Evolutionary conservation across 495 filamentous ascomycete genomes (phyloP).

Genomic region (Paragyromitra xinjiangensis): DNA sequence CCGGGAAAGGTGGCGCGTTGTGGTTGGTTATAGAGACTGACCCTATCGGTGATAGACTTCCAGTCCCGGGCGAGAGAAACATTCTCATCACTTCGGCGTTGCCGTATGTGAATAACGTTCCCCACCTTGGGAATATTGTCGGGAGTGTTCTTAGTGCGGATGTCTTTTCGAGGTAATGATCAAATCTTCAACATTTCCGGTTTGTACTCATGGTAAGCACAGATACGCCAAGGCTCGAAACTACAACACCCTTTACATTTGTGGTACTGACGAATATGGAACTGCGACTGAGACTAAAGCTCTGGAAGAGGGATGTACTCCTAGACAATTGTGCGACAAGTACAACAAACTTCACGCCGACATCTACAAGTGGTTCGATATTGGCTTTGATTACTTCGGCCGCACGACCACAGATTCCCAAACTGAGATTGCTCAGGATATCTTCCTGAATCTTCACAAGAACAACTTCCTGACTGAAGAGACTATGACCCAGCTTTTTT

Average conservation of each 20-base stretch:
- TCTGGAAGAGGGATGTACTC: constrained; percentile 62
- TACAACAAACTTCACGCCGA: constrained; percentile 84
- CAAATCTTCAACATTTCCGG: constrained; percentile 16
- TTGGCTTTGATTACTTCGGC: constrained; percentile 84
- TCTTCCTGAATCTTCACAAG: constrained; percentile 78
- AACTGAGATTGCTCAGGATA: constrained; percentile 84
- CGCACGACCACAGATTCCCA: constrained; percentile 82
- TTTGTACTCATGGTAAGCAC: constrained; percentile 55
- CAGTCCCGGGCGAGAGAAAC: constrained; percentile 64
- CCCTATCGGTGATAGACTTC: constrained; percentile 57
- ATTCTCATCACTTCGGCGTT: constrained; percentile 72
- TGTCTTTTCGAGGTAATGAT: constrained; percentile 71
- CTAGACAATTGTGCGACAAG: constrained; percentile 80
- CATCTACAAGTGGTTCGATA: constrained; percentile 88
- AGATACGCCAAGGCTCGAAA: constrained; percentile 78
- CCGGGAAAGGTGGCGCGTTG: constrained; percentile 22
- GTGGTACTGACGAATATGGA: constrained; percentile 80
- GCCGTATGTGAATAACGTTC: constrained; percentile 95
- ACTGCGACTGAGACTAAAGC: constrained; percentile 87
- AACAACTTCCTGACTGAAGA: constrained; percentile 86
- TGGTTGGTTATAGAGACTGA: constrained; percentile 33
- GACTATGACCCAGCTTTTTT: constrained; percentile 82
- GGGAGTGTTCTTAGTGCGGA: constrained; percentile 87
- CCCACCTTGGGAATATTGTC: constrained; percentile 92
- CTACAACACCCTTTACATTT: constrained; percentile 70